Base-by-base conservation (phyloP, 345 rosid species). In the Pseudoturritis turrita region DNA sequence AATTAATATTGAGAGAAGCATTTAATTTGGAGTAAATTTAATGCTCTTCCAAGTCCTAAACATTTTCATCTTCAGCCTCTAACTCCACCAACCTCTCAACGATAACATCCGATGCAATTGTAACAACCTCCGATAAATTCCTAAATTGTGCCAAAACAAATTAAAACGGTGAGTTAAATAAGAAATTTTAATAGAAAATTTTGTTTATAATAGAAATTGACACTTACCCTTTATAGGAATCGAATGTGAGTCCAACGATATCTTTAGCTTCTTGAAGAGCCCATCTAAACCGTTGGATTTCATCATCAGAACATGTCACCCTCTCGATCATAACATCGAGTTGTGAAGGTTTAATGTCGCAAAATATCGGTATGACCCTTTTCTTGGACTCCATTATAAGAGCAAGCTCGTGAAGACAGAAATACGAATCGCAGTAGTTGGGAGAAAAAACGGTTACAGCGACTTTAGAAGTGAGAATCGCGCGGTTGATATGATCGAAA, bases 211-310 rank as follows among this genome's bases (percentile, higher is more conserved):
- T 2, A 36, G 7, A 52, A 62, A 31, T 22, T 22, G 8, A 46
- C 23, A 26, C 31, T 61, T 85, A 88, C 96, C 89, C 96, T 76
- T 83, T 80, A 1, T 26, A 76, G 0, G 96, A 84, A 65, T 90
- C 87, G 41, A 86, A 88, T 0, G 88, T 51, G 44, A 88, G 79
- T 6, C 93, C 96, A 0, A 90, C 91, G 21, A 81, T 90, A 49
- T 81, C 44, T 80, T 83, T 86, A 2, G 89, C 89, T 78, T 90
- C 89, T 58, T 88, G 89, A 14, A 90, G 73, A 26, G 96, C 96
- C 86, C 71, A 35, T 46, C 41, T 62, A 72, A 90, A 90, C 73
- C 85, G 76, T 54, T 36, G 59, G 11, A 90, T 22, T 23, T 85
- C 88, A 65, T 76, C 78, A 4, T 11, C 53, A 0, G 88, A 52